Evolutionary conservation across 495 filamentous ascomycete genomes (phyloP).

Genomic region (Penicillium crystallinum): DNA sequence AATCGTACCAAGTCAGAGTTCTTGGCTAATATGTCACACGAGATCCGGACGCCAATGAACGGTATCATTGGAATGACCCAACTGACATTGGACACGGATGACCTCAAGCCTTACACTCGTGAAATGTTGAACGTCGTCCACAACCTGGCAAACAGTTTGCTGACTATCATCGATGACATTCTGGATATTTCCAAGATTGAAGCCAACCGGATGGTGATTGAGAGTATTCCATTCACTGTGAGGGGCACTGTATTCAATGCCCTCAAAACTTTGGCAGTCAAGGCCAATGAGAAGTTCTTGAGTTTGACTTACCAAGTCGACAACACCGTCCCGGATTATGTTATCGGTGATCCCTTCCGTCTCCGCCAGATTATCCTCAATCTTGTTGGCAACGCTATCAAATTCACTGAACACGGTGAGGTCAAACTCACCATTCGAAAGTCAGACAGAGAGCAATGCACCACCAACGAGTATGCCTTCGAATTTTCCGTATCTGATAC

Average conservation of each 20-base stretch:
- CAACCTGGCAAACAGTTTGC: conserved; percentile 90
- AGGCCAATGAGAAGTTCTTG: conserved; percentile 95
- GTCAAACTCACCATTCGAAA: conserved; percentile 90
- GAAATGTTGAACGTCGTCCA: conserved; percentile 99
- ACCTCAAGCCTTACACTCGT: conserved; percentile 84
- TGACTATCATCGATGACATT: conserved; percentile 99
- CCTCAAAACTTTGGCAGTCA: conserved; percentile 90
- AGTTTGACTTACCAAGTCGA: conserved; percentile 94
- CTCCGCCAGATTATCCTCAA: conserved; percentile 83
- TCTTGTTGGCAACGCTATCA: conserved; percentile 60
- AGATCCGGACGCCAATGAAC: conserved; percentile 95
- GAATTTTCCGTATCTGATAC: conserved; percentile 97
- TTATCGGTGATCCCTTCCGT: conserved; percentile 95
- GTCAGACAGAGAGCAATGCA: conserved; percentile 58
- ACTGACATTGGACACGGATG: conserved; percentile 89
- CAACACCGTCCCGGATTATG: conserved; percentile 90
- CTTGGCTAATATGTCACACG: conserved; percentile 98
- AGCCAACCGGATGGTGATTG: conserved; percentile 98
- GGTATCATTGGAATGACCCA: conserved; percentile 93
- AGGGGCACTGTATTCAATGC: conserved; percentile 96
- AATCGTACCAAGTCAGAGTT: conserved; percentile 99
- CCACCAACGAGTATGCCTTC: conserved; percentile 78
- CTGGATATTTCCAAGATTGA: conserved; percentile 99
- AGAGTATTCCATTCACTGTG: conserved; percentile 94
- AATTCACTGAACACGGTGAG: conserved; percentile 97